Evolutionary conservation across 768 basidiomycete species (phyloP).

Genomic region (Omphalotus guepiniiformis): DNA sequence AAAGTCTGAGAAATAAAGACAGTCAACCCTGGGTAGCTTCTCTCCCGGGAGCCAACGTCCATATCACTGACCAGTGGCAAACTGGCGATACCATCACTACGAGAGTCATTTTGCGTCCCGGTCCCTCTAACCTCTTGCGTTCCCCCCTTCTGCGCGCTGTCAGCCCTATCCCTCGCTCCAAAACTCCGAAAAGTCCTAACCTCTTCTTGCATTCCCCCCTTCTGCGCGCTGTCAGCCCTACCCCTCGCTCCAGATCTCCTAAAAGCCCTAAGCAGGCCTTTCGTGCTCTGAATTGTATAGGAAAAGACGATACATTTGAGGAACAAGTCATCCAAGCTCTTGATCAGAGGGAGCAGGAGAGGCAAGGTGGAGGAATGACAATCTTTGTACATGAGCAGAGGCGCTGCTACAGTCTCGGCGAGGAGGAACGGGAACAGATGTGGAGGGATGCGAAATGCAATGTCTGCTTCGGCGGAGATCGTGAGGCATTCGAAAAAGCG

Average conservation of each 20-base stretch:
- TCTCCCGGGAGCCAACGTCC: not conserved
- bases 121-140: not conserved
- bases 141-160: not conserved
- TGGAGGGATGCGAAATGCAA: conserved; percentile 7
- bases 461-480: conserved; percentile 4
- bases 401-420: not conserved
- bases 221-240: not conserved
- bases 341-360: not conserved
- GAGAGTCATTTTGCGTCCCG: not conserved
- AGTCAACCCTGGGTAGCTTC: not conserved
- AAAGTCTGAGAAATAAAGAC: not conserved
- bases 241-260: not conserved
- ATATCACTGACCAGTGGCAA: not conserved
- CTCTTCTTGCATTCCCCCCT: not conserved
- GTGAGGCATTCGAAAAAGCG: conserved; percentile 4
- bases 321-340: not conserved
- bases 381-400: conserved; percentile 1
- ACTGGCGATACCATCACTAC: not conserved
- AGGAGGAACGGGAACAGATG: conserved; percentile 1
- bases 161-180: not conserved
- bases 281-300: not conserved
- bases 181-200: not conserved
- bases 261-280: not conserved
- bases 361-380: not conserved
- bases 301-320: not conserved